phyloP scores from a whole-genome alignment of 345 rosid species.

The Mallotus nudiflorus region DNA sequence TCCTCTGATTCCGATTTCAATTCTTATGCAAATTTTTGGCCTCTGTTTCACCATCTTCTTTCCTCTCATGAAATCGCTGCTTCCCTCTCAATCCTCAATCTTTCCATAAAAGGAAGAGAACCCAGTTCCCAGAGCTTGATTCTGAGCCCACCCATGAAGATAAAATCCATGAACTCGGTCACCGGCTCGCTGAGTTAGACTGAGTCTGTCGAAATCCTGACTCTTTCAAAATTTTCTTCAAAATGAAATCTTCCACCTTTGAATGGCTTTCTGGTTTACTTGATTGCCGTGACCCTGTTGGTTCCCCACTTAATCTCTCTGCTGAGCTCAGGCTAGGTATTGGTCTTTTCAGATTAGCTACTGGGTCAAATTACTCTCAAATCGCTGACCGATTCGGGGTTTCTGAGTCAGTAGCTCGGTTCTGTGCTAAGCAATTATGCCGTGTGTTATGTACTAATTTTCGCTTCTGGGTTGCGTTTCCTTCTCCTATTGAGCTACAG shows the following conservation, averaged over 20 bases:
- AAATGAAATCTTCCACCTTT: conserved; percentile 56
- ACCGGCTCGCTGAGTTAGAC: conserved; percentile 18
- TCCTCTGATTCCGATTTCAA: conserved; percentile 9
- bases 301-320: conserved; percentile 52
- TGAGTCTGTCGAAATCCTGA: conserved; percentile 33
- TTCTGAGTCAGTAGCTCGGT: conserved; percentile 54
- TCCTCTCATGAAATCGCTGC: conserved; percentile 46
- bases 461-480: conserved; percentile 69
- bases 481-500: conserved; percentile 44
- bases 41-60: conserved; percentile 40
- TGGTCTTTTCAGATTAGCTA: conserved; percentile 56
- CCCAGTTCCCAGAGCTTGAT: conserved; percentile 37
- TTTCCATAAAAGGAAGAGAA: conserved; percentile 53
- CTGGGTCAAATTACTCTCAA: conserved; percentile 48
- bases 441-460: conserved; percentile 75
- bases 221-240: conserved; percentile 46
- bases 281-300: conserved; percentile 72
- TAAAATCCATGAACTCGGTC: background rate
- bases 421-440: conserved; percentile 59
- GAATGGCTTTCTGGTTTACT: conserved; percentile 71
- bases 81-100: conserved; percentile 35
- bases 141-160: conserved; percentile 32
- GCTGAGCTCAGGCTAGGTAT: conserved; percentile 59
- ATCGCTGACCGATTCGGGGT: conserved; percentile 59
- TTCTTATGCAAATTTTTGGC: conserved; percentile 31